Conservation (phyloP, 305 asterid genomes). For the Fraxinus nigra region DNA sequence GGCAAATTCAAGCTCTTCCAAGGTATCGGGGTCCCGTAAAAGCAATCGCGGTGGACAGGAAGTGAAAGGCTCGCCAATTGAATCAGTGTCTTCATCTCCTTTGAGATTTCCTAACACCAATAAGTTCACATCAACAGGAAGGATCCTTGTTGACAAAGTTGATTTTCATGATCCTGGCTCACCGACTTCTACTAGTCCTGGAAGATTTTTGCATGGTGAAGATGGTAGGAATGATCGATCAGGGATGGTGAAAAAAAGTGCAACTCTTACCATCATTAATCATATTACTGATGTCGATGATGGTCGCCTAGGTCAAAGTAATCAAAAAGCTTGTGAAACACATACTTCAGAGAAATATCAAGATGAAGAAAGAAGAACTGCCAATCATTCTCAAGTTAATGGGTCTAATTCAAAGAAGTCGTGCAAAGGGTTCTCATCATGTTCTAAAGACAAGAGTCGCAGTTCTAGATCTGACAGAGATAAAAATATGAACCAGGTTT, state of each 20-base stretch:
- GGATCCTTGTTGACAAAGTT: conserved; percentile 38
- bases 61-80: conserved; percentile 83
- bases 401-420: conserved; percentile 39
- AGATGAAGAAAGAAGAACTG: conserved; percentile 34
- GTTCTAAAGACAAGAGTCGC: conserved; percentile 38
- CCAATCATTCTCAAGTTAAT: conserved; percentile 30
- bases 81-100: conserved; percentile 98
- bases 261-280: conserved; percentile 34
- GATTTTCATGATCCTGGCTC: conserved; percentile 48
- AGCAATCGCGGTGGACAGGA: conserved; percentile 58
- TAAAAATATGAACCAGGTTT: conserved; percentile 34
- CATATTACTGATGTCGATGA: conserved; percentile 27
- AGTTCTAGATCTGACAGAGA: conserved; percentile 39
- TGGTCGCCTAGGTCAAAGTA: conserved; percentile 24
- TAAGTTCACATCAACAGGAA: conserved; percentile 43
- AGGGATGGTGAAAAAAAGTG: conserved; percentile 41
- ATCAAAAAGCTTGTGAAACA: conserved; percentile 27
- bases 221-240: conserved; percentile 39
- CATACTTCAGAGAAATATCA: conserved; percentile 30
- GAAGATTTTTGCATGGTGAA: conserved; percentile 53
- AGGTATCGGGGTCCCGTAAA: conserved; percentile 78
- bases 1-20: conserved; percentile 95
- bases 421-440: conserved; percentile 43
- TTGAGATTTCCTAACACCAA: conserved; percentile 45
- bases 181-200: conserved; percentile 41